phyloP scores from a whole-genome alignment of 495 filamentous ascomycete species.

The Neurospora discreta region DNA sequence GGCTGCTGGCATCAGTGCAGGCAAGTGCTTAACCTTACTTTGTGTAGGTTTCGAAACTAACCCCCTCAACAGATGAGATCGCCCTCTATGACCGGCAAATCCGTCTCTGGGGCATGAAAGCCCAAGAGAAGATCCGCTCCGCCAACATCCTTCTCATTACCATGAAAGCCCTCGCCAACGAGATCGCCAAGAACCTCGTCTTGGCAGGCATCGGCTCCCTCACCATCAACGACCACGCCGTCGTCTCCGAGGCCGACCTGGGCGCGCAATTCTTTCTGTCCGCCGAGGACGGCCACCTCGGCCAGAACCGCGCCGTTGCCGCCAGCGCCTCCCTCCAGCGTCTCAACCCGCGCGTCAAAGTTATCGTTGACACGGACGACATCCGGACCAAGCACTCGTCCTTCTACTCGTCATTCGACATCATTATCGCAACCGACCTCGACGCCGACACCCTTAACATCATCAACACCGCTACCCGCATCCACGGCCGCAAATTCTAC shows the following conservation, averaged over 20 bases:
- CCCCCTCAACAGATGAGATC: slow-evolving; percentile 63
- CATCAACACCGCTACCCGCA: slow-evolving; percentile 74
- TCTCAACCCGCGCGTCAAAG: slow-evolving; percentile 81
- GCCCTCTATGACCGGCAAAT: slow-evolving; percentile 97
- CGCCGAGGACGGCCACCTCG: slow-evolving; percentile 51
- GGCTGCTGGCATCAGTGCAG: slow-evolving; percentile 20
- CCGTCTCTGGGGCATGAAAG: slow-evolving; percentile 93
- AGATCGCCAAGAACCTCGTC: slow-evolving; percentile 96
- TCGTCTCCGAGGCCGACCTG: slow-evolving; percentile 70
- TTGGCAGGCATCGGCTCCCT: slow-evolving; percentile 86
- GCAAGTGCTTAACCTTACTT: slow-evolving; percentile 7
- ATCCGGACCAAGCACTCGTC: slow-evolving; percentile 51
- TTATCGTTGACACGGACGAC: slow-evolving; percentile 55
- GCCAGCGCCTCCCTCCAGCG: slow-evolving; percentile 66
- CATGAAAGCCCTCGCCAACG: slow-evolving; percentile 82
- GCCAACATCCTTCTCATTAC: slow-evolving; percentile 86
- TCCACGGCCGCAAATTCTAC: slow-evolving; percentile 72
- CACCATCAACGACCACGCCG: slow-evolving; percentile 74
- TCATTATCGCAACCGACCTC: slow-evolving; percentile 86
- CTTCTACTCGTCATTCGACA: slow-evolving; percentile 69
- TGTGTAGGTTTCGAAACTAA: background rate
- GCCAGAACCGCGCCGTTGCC: slow-evolving; percentile 76
- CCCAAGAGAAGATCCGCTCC: slow-evolving; percentile 78
- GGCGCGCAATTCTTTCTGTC: slow-evolving; percentile 82
- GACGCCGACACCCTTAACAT: slow-evolving; percentile 56